Base-by-base conservation (phyloP, 306 rosid genomes). In the Begonia loranthoides region DNA sequence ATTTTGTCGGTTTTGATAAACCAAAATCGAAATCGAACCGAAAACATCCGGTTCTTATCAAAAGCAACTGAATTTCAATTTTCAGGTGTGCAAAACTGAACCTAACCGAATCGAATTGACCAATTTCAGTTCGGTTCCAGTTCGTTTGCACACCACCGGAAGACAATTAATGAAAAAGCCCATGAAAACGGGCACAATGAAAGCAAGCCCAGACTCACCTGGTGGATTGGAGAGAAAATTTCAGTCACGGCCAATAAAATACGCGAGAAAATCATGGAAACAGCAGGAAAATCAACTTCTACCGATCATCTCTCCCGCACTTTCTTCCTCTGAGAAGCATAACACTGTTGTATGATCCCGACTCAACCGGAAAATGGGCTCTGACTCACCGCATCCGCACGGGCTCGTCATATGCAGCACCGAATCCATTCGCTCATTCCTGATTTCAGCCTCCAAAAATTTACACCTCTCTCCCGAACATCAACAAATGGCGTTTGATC, bases 401-500 rank as follows among this genome's bases (percentile, higher is more conserved):
- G 95, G 93, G 50, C 73, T 88, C 12, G 61, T 88, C 1, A 34
- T 84, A 12, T 75, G 80, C 3, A 41, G 28, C 38, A 84, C 84
- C 2, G 54, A 77, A 16, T 57, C 80, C 14, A 75, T 77, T 67
- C 61, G 67, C 45, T 49, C 47, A 1, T 79, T 84, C 73, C 92
- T 84, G 17, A 46, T 63, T 51, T 64, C 65, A 0, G 82, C 95
- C 41, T 74, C 82, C 54, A 59, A 51, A 28, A 75, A 81, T 44
- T 66, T 63, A 0, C 61, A 36, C 51, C 79, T 81, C 63, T 67
- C 93, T 50, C 22, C 48, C 3, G 80, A 84, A 50, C 93, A 81
- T 56, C 86, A 55, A 12, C 72, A 66, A 49, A 55, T 72, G 7
- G 84, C 88, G 41, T 73, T 70, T 10, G 75, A 79, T 49, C 77